Evolutionary conservation across 192 early-diverging fungal species (phyloP), one percentile per base, ranked within the genome.

Genomic region (Geranomyces variabilis): DNA sequence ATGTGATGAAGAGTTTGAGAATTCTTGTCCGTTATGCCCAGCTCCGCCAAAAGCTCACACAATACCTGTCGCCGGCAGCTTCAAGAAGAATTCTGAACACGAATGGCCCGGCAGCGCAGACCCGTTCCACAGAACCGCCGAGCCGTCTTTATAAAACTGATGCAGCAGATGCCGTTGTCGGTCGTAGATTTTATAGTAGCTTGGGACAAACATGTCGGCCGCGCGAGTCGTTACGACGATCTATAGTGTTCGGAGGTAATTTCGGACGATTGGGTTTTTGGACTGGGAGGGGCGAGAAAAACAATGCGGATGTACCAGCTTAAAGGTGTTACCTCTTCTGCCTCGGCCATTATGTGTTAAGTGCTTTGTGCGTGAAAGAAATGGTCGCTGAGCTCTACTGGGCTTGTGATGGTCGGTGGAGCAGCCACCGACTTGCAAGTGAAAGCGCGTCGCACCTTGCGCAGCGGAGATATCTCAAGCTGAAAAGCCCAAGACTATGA

Each of bases 61-160:
- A 3, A 36, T 61, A 80, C 79, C 74, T 33, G 76, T 75, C 8
- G 73, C 65, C 14, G 80, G 80, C 57, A 81, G 57, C 47, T 73
- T 61, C 48, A 78, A 56, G 49, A 69, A 75, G 34, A 74, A 78
- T 17, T 75, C 76, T 63, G 22, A 41, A 63, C 61, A 76, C 19
- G 26, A 21, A 8, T 33, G 21, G 12, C 80, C 80, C 34, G 57
- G 29, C 55, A 81, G 53, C n/a, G 80, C 44, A 41, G 64, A 78
- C 15, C 80, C 80, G 47, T 81, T 81, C 77, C 76, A 81, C 6
- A 81, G 64, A 26, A 81, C 75, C 12, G 77, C 67, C 31, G 80
- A 75, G 22, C 59, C 49, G 13, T 72, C 76, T 58, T 74, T 75
- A 68, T 81, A 81, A n/a, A 81, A 53, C 58, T 73, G 66, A 31